Percentiles rank a stretch among this genome's conserved stretches.
These are phyloP conservation scores for Plasmodium falciparum DNA, from an alignment of 169 alveolate species.

Conservation along the genomic window DNA sequence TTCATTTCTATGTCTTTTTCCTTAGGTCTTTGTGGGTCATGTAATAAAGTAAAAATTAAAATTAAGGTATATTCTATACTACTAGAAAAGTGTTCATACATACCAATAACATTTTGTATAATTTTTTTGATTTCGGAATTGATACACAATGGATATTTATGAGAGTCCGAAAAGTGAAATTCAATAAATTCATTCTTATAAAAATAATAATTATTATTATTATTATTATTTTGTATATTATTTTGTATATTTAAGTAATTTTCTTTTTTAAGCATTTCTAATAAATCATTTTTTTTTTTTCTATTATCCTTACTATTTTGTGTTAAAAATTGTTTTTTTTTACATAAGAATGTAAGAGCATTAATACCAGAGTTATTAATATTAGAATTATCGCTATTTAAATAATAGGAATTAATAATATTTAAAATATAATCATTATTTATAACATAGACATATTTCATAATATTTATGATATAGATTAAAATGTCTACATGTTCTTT, in stretches of 20 bases:
- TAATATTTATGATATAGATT: slow-evolving; percentile 24
- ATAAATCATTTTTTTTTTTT: slow-evolving; percentile 8
- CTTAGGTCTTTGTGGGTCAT: slow-evolving; percentile 57
- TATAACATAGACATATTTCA: slow-evolving; percentile 62
- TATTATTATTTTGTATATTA: not conserved
- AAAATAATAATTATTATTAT: not conserved
- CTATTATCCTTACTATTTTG: not conserved
- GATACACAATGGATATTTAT: slow-evolving; percentile 47
- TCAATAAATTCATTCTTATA: slow-evolving; percentile 16
- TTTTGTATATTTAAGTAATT: not conserved
- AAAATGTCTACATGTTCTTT: slow-evolving; percentile 4
- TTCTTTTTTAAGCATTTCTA: not conserved
- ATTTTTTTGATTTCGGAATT: slow-evolving; percentile 44
- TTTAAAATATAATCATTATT: slow-evolving; percentile 34
- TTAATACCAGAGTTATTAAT: slow-evolving; percentile 6
- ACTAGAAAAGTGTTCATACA: slow-evolving; percentile 36
- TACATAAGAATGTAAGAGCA: slow-evolving; percentile 44
- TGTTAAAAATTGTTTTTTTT: slow-evolving; percentile 39
- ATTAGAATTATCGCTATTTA: slow-evolving; percentile 19
- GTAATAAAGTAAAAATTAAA: slow-evolving; percentile 16
- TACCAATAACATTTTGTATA: slow-evolving; percentile 33
- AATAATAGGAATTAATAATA: slow-evolving; percentile 34
- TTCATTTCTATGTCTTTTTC: slow-evolving; percentile 70
- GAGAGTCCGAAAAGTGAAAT: slow-evolving; percentile 30
- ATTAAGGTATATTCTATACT: slow-evolving; percentile 57